Conservation (phyloP, 73 alveolate genomes). For the Blepharisma japonicum region DNA sequence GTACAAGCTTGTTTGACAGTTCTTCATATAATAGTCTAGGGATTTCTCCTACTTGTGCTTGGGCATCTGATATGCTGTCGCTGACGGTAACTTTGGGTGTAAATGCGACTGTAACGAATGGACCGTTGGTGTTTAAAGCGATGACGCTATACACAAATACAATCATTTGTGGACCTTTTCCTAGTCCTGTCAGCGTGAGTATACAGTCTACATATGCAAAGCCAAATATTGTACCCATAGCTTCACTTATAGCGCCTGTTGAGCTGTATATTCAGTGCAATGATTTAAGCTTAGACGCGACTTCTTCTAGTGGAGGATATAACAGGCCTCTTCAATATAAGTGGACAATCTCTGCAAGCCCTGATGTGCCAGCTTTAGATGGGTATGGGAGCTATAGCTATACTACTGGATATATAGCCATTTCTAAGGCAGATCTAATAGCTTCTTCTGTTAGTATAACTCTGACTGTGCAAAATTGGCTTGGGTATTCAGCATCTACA, state of each 20-base stretch:
- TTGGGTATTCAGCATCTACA: not conserved
- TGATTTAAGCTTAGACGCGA: slow-evolving; percentile 6
- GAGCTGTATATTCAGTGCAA: not conserved
- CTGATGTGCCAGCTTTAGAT: not conserved
- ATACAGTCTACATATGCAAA: not conserved
- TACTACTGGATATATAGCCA: not conserved
- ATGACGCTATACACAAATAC: slow-evolving; percentile 3
- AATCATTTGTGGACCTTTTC: not conserved
- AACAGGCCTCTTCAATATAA: not conserved
- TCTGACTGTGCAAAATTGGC: slow-evolving; percentile 10
- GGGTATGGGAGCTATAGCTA: not conserved
- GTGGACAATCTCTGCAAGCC: not conserved
- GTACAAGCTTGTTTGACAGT: not conserved
- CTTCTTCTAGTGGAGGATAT: not conserved
- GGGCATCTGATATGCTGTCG: not conserved
- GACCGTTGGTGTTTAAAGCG: slow-evolving; percentile 3
- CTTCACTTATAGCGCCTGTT: slow-evolving; percentile 5
- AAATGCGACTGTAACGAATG: not conserved
- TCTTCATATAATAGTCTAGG: slow-evolving; percentile 8
- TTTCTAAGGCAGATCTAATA: not conserved
- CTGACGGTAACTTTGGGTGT: not conserved
- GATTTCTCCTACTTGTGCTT: not conserved
- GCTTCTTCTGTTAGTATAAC: not conserved
- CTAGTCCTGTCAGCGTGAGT: not conserved
- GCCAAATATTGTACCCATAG: not conserved